Percentiles rank a stretch among this genome's conserved stretches.
These are phyloP conservation scores for Xylaria sp. DNA, from an alignment of 2,329 filamentous ascomycete species.

Conservation along the genomic window DNA sequence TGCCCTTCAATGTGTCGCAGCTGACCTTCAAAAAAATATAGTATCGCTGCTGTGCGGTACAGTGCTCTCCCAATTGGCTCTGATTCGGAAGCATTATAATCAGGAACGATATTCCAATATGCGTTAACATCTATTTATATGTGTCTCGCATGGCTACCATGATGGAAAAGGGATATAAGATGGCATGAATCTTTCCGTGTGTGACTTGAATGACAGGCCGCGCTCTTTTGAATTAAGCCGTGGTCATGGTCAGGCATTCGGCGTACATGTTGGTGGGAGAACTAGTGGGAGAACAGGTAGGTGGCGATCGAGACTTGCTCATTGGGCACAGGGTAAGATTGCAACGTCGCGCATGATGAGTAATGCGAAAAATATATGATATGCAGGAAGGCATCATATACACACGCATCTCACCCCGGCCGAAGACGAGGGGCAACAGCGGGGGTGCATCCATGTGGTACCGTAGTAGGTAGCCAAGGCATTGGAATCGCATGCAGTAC, in stretches of 20 bases:
- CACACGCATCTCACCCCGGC: not conserved
- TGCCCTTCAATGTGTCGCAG: too few relatives aligned
- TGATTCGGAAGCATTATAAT: not conserved
- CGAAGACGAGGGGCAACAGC: constrained; percentile 21
- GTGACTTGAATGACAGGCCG: too few relatives aligned
- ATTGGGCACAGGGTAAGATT: too few relatives aligned
- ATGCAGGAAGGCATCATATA: not conserved
- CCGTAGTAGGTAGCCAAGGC: not conserved
- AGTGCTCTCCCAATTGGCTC: constrained; percentile 3
- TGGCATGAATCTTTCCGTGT: too few relatives aligned
- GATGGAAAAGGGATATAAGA: not conserved
- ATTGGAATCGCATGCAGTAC: not conserved
- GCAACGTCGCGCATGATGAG: too few relatives aligned
- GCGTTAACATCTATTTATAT: not conserved
- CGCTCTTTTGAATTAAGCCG: not conserved
- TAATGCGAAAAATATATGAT: not conserved
- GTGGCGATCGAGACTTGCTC: too few relatives aligned
- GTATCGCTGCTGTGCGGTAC: constrained; percentile 17
- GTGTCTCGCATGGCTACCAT: not conserved
- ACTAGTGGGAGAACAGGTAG: too few relatives aligned
- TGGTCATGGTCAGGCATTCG: not conserved
- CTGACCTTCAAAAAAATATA: too few relatives aligned
- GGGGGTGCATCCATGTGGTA: constrained; percentile 18
- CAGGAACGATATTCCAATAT: not conserved
- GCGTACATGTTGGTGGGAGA: too few relatives aligned